These are phyloP conservation scores for Casuarina glauca DNA, from an alignment of 306 rosid genomes.

Conservation along the genomic window DNA sequence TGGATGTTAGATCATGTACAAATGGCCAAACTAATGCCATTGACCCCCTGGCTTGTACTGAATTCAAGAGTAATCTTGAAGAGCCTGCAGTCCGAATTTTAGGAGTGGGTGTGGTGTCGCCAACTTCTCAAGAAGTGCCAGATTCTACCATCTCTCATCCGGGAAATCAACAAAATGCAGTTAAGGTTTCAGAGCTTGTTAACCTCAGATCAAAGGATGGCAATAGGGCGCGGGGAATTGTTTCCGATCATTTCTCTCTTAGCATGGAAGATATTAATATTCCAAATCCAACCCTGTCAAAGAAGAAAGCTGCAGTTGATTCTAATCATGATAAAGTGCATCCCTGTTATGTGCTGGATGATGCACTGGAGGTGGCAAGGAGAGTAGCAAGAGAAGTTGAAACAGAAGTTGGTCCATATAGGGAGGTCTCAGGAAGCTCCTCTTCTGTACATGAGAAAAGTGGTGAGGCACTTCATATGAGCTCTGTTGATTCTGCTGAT, in stretches of 20 bases:
- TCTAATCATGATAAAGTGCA: conserved; percentile 15
- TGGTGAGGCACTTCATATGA: conserved; percentile 14
- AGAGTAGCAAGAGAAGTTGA: conserved; percentile 31
- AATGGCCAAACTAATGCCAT: conserved; percentile 6
- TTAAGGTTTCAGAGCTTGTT: conserved; percentile 19
- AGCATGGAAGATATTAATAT: conserved; percentile 1
- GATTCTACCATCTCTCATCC: conserved; percentile 12
- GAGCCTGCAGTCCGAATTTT: conserved; percentile 21
- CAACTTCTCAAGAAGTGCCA: conserved; percentile 10
- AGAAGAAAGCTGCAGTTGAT: conserved; percentile 17
- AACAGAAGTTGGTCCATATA: conserved; percentile 20
- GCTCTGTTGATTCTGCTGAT: conserved; percentile 34
- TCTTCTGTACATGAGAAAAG: conserved; percentile 30
- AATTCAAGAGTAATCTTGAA: conserved; percentile 22
- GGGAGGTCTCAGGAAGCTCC: conserved; percentile 34
- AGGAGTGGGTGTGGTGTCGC: neutral
- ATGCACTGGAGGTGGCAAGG: conserved; percentile 29
- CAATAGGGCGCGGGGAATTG: conserved; percentile 17
- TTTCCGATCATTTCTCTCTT: conserved; percentile 7
- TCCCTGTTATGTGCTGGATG: conserved; percentile 20
- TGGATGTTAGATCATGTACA: conserved; percentile 22
- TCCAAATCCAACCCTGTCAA: conserved; percentile 13
- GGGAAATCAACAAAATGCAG: conserved; percentile 7
- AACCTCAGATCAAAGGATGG: conserved; percentile 9
- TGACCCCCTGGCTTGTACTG: conserved; percentile 17